A percentile compares a stretch with the other conserved stretches of the same genome.
phyloP scores from a whole-genome alignment of 352 stramenopile genomes.

The Phytophthora vignae region DNA sequence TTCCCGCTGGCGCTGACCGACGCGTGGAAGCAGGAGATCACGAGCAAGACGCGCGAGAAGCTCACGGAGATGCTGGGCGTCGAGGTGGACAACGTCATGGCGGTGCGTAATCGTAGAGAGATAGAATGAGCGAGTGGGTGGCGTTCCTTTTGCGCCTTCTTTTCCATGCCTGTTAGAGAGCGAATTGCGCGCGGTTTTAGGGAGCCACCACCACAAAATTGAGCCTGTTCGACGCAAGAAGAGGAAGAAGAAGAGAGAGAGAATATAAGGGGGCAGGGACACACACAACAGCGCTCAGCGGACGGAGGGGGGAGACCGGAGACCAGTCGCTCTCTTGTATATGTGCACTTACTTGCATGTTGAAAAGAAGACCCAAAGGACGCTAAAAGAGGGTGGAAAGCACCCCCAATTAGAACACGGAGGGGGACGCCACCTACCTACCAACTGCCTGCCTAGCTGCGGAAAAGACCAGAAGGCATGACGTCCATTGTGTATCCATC shows the following conservation, averaged over 20 bases:
- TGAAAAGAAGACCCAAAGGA: constrained; percentile 39
- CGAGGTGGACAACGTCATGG: constrained; percentile 87
- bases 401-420: constrained; percentile 33
- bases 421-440: constrained; percentile 23
- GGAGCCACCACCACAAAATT: too few relatives aligned
- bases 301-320: background rate
- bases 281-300: background rate
- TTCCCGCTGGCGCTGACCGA: constrained; percentile 66
- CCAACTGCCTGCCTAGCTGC: background rate
- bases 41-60: constrained; percentile 53
- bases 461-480: constrained; percentile 30
- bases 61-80: constrained; percentile 84
- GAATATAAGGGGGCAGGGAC: too few relatives aligned
- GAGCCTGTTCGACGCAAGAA: background rate
- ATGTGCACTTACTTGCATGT: constrained; percentile 27
- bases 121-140: background rate
- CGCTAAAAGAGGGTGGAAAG: constrained; percentile 35
- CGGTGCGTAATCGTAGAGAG: constrained; percentile 60
- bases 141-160: constrained; percentile 1
- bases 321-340: constrained; percentile 5
- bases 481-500: constrained; percentile 44
- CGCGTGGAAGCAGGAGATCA: constrained; percentile 68
- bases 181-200: background rate
- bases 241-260: background rate
- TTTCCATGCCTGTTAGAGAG: constrained; percentile 1